phyloP scores from a whole-genome alignment of 2,329 filamentous ascomycete genomes.

The Aspergillus oerlinghausenensis region DNA sequence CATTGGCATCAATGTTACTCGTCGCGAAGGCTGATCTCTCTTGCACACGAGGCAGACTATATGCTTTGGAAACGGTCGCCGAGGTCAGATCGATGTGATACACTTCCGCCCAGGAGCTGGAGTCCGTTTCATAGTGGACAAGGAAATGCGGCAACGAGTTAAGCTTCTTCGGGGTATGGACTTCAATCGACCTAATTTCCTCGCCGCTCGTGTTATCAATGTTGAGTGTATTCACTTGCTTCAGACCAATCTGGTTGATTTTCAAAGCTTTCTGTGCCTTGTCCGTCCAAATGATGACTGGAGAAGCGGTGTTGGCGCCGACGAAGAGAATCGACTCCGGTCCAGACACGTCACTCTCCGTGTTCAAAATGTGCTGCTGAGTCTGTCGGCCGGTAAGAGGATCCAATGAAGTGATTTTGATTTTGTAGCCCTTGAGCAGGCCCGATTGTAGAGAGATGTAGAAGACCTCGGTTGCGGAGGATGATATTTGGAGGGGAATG shows the following conservation, averaged over 20 bases:
- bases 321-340: slow-evolving; percentile 39
- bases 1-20: slow-evolving; percentile 71
- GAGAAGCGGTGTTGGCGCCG: slow-evolving; percentile 36
- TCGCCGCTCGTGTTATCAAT: slow-evolving; percentile 39
- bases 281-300: slow-evolving; percentile 44
- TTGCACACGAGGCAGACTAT: slow-evolving; percentile 67
- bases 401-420: slow-evolving; percentile 73
- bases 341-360: slow-evolving; percentile 64
- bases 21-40: slow-evolving; percentile 73
- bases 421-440: slow-evolving; percentile 63
- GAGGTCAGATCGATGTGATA: slow-evolving; percentile 75
- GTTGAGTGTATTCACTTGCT: slow-evolving; percentile 35
- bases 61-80: slow-evolving; percentile 67
- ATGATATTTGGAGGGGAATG: slow-evolving; percentile 69
- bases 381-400: slow-evolving; percentile 65
- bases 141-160: slow-evolving; percentile 78
- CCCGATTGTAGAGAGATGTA: slow-evolving; percentile 69
- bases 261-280: slow-evolving; percentile 41
- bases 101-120: slow-evolving; percentile 75
- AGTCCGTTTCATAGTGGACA: slow-evolving; percentile 69
- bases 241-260: slow-evolving; percentile 42
- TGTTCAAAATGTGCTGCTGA: slow-evolving; percentile 66
- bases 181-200: slow-evolving; percentile 51
- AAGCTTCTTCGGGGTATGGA: slow-evolving; percentile 70
- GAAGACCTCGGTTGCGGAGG: slow-evolving; percentile 65